Conservation (phyloP, 345 rosid species). For the Acer saccharum region DNA sequence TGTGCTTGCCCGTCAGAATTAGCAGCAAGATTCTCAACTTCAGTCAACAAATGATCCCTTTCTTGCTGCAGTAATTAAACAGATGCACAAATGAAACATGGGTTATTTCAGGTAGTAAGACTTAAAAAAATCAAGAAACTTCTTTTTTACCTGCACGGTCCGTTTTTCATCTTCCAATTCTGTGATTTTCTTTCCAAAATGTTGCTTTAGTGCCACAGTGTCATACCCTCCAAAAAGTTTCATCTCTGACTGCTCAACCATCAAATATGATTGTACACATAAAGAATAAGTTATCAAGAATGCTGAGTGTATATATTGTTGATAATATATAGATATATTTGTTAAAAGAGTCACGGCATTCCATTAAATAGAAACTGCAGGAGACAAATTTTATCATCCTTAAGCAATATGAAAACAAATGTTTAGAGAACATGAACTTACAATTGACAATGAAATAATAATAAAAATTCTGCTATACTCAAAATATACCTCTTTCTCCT, state of each 20-base stretch:
- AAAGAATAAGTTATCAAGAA: background rate
- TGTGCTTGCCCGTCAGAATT: slow-evolving; percentile 85
- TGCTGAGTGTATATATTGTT: background rate
- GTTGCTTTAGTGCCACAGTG: slow-evolving; percentile 79
- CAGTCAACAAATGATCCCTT: slow-evolving; percentile 79
- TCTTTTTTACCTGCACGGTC: slow-evolving; percentile 69
- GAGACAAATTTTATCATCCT: background rate
- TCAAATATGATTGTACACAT: slow-evolving; percentile 1
- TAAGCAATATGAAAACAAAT: background rate
- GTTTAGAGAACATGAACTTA: background rate
- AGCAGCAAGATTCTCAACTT: slow-evolving; percentile 83
- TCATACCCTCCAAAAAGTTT: slow-evolving; percentile 80
- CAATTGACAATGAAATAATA: background rate
- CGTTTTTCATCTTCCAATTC: slow-evolving; percentile 92
- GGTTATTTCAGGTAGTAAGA: background rate
- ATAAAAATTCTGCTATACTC: background rate
- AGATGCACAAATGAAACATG: slow-evolving; percentile 11
- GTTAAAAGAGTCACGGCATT: background rate
- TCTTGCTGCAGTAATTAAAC: slow-evolving; percentile 68
- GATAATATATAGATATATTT: background rate
- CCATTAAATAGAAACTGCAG: background rate
- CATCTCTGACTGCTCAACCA: slow-evolving; percentile 80
- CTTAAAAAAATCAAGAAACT: slow-evolving; percentile 14
- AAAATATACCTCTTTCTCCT: slow-evolving; percentile 91
- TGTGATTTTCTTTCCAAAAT: slow-evolving; percentile 88